Conservation (phyloP, 805 yeast genomes). For the Saccharomycopsis fermentans region DNA sequence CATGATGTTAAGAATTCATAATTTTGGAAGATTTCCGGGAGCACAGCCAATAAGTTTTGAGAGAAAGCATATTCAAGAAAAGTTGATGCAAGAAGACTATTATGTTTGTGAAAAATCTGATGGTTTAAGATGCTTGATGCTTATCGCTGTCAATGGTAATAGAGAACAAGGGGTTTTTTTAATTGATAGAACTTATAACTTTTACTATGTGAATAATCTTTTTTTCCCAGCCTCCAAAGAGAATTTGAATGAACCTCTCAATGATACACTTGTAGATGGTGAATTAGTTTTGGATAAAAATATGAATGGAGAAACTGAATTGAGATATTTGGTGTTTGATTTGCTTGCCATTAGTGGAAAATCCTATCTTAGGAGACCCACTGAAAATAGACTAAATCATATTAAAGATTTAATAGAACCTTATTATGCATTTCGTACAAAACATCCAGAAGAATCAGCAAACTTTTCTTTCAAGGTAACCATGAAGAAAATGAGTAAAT, state of each 20-base stretch:
- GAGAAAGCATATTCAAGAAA: slow-evolving; percentile 54
- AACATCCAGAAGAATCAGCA: slow-evolving; percentile 63
- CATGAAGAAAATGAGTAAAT: slow-evolving; percentile 78
- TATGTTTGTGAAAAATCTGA: slow-evolving; percentile 94
- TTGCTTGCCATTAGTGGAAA: slow-evolving; percentile 77
- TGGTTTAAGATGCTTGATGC: slow-evolving; percentile 78
- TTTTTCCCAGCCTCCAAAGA: slow-evolving; percentile 60
- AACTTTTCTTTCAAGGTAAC: slow-evolving; percentile 78
- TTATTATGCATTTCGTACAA: slow-evolving; percentile 55
- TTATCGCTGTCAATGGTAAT: slow-evolving; percentile 49
- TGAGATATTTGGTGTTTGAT: slow-evolving; percentile 83
- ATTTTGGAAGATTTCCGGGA: slow-evolving; percentile 60
- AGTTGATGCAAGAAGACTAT: slow-evolving; percentile 63
- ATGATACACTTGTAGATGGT: slow-evolving; percentile 88
- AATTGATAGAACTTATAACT: slow-evolving; percentile 83
- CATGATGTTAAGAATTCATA: slow-evolving; percentile 44
- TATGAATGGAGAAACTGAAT: slow-evolving; percentile 45
- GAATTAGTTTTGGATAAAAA: slow-evolving; percentile 73
- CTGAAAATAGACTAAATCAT: slow-evolving; percentile 80
- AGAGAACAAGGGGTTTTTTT: slow-evolving; percentile 83
- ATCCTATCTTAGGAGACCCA: slow-evolving; percentile 54
- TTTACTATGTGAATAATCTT: slow-evolving; percentile 67
- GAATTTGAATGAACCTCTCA: slow-evolving; percentile 53
- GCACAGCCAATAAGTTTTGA: slow-evolving; percentile 93
- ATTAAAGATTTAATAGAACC: slow-evolving; percentile 79